Evolutionary conservation across 2,329 filamentous ascomycete genomes (phyloP), one percentile per base, ranked within the genome.

Genomic region (Calonectria montana): DNA sequence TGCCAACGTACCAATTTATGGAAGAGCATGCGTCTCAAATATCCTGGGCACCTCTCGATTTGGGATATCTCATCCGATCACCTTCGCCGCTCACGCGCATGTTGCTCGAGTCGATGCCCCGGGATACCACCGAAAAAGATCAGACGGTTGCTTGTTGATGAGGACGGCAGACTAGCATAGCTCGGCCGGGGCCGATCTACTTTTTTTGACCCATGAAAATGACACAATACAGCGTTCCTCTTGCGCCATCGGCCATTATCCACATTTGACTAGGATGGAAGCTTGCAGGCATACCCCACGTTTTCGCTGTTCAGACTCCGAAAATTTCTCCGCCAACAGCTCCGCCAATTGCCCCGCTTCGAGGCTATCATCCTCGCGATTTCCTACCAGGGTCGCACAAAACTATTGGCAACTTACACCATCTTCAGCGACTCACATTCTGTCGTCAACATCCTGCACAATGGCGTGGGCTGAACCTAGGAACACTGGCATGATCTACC

Each of bases 381-480:
- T 62, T 72, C 45, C 45, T 63, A 23, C 71, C 31, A 43, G 67
- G 65, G 47, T 64, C 43, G 27, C n/a, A 67, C 59, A 48, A 45
- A 41, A 65, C 27, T 29, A 25, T 59, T 53, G 59, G 45, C 41
- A 62, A 65, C 21, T 23, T 10, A 29, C 48, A 21, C 37, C 23
- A 71, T 47, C 55, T 18, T 23, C 21, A 53, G 15, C 39, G 27
- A 67, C 41, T 66, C 45, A 43, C 29, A 53, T 59, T 35, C 29
- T 69, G 31, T 68, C 66, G 47, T 70, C 48, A 67, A 71, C 47
- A 70, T 43, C 21, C 48, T 65, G 37, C 41, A 81, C 57, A 72
- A 86, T 86, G 85, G 83, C 85, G 45, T 86, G 82, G 80, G 74
- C 82, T 75, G 85, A 86, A 80, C 85, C 85, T 66, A 80, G 85